phyloP scores from a whole-genome alignment of 805 yeast genomes.

The Saturnispora sanitii region DNA sequence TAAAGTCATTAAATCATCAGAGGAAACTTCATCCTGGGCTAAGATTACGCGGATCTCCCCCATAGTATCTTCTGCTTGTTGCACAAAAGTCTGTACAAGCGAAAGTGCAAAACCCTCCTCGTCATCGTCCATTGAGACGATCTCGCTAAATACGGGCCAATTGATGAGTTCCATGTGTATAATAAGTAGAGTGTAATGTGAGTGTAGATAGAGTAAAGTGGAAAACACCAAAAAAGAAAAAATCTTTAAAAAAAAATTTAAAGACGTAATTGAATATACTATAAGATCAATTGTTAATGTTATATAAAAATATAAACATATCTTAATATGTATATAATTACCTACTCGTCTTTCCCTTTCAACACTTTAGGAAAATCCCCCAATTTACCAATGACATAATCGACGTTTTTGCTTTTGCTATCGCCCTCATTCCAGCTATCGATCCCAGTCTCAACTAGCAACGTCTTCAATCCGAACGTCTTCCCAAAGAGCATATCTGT shows the following conservation, averaged over 20 bases:
- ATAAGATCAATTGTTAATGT: too few relatives aligned
- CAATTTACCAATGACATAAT: background rate
- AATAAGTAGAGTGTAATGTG: background rate
- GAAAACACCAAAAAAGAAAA: background rate
- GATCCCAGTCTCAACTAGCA: constrained; percentile 86
- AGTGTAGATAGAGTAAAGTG: background rate
- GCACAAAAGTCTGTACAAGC: constrained; percentile 74
- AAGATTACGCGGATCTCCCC: constrained; percentile 55
- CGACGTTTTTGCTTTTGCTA: background rate
- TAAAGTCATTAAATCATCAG: constrained; percentile 43
- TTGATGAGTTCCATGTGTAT: constrained; percentile 58
- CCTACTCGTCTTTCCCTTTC: too few relatives aligned
- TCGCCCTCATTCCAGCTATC: constrained; percentile 53
- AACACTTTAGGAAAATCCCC: background rate
- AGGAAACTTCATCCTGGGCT: constrained; percentile 9
- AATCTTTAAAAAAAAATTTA: too few relatives aligned
- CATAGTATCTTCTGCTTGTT: constrained; percentile 80
- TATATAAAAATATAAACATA: too few relatives aligned
- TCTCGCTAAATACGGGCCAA: constrained; percentile 81
- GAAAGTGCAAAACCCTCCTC: constrained; percentile 81
- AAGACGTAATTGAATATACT: too few relatives aligned
- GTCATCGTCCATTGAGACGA: constrained; percentile 93
- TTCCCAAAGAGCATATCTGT: constrained; percentile 92
- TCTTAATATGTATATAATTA: too few relatives aligned
- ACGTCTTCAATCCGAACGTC: constrained; percentile 77